Base-by-base conservation (phyloP, 495 filamentous ascomycete species). In the Hypoxylon perforatum region DNA sequence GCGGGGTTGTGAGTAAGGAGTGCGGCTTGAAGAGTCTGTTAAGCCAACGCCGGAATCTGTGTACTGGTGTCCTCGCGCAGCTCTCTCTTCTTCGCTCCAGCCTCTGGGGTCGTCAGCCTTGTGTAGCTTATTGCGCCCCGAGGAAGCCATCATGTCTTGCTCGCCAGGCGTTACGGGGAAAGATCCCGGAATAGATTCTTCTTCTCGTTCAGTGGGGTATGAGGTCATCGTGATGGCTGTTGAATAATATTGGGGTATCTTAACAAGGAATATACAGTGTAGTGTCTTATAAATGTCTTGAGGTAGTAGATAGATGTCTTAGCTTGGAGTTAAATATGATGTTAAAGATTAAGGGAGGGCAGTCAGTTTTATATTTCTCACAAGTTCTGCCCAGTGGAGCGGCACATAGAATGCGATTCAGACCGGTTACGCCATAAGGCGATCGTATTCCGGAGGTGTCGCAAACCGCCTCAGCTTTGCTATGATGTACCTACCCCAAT, bases 21-120 rank as follows among this genome's bases (percentile, higher is more conserved):
- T 15, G 12, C 42, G 11, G 11, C 3, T 35, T 11, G 49, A n/a
- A n/a, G n/a, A 14, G 35, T 74, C 70, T 39, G 45, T 50, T 6
- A 73, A 19, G 22, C 67, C 75, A 23, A 77, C 63, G 4, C 75
- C 76, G 0, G 77, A 77, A 22, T 80, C 77, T 14, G 62, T 63
- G 15, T 72, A 44, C 14, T 67, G 48, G 47, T 80, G 76, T 44
- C 63, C 52, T 7, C 55, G 53, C 2, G 18, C 5, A 30, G 46
- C 18, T 15, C 63, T 60, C 23, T 57, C 65, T 21, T 64, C 51
- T 2, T 48, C 48, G 36, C 47, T 57, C 69, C 65, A 69, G 2
- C 65, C 65, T 44, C 75, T 67, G 6, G 71, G 70, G 17, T 78
- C 71, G 18, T 52, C 54, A 21, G 69, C 47, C 46, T 75, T 78